Evolutionary conservation across 2,329 filamentous ascomycete species (phyloP), one percentile per base, ranked within the genome.

Genomic region (Calycina marina): DNA sequence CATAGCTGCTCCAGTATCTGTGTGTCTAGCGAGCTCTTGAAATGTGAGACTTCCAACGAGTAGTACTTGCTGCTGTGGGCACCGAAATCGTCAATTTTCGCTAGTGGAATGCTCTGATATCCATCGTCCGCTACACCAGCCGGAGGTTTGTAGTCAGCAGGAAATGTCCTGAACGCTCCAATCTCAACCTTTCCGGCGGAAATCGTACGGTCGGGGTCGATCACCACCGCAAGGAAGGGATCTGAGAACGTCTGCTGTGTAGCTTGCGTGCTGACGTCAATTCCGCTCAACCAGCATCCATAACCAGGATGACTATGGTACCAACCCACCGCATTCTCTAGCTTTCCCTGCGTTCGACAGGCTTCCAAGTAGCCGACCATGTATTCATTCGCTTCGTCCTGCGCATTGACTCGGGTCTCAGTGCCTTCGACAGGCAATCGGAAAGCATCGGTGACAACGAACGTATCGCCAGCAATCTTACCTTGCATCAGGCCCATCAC

Each of bases 401-500:
- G 85, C 0, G 90, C 90, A 55, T 98, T 98, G 46, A 98, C 90
- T 39, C 90, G 70, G 2, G 90, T 98, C 61, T 98, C 90, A n/a
- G 90, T 98, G 15, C 90, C 90, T 55, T 98, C 90, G 25, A 98
- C 90, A 0, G 90, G 90, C 24, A 98, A 63, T 13, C 86, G 74
- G 58, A 96, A 90, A 15, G 86, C 84, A 52, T 98, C 90, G 1
- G 86, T 96, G 33, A 98, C 79, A 44, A 98, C 73, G 49, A 98
- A 82, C 1, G 81, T 71, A 48, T 92, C 77, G 25, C 77, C 74
- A 43, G 83, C 72, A 30, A 93, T 78, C 56, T 93, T 93, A 40
- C 90, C 90, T 53, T 93, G 81, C 90, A 98, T 98, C 47, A 98
- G 58, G 36, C 90, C 90, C 90, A 98, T 98, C 48, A 98, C 72